phyloP scores from a whole-genome alignment of 2,329 filamentous ascomycete species.

The Clonostachys rosea region DNA sequence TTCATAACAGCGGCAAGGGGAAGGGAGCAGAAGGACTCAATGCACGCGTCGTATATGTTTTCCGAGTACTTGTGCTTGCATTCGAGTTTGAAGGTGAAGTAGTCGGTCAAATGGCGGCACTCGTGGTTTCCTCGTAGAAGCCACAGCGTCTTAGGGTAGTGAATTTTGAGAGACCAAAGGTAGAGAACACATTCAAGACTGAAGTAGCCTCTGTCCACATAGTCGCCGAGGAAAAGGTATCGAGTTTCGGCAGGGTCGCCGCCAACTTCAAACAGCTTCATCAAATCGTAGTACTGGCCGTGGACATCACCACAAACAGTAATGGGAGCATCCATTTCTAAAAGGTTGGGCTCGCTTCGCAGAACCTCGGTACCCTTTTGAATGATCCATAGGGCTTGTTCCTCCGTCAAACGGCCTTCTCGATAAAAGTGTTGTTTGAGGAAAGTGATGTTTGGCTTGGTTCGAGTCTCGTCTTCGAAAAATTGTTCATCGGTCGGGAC shows the following conservation, averaged over 20 bases:
- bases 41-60: slow-evolving; percentile 92
- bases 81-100: slow-evolving; percentile 99
- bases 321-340: slow-evolving; percentile 99
- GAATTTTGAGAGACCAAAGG: slow-evolving; percentile 97
- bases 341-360: slow-evolving; percentile 84
- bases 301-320: slow-evolving; percentile 98
- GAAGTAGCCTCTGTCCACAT: slow-evolving; percentile 97
- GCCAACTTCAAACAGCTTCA: slow-evolving; percentile 99
- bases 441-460: slow-evolving; percentile 89
- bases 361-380: slow-evolving; percentile 82
- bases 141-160: slow-evolving; percentile 97
- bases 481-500: slow-evolving; percentile 93
- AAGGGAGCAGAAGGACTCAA: slow-evolving; percentile 94
- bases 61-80: slow-evolving; percentile 99
- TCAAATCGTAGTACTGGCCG: slow-evolving; percentile 97
- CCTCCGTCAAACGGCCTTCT: slow-evolving; percentile 93
- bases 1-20: slow-evolving; percentile 98
- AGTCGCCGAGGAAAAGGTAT: slow-evolving; percentile 96
- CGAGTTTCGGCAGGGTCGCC: slow-evolving; percentile 94
- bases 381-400: slow-evolving; percentile 96
- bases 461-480: slow-evolving; percentile 78
- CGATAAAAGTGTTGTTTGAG: slow-evolving; percentile 98
- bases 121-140: slow-evolving; percentile 96
- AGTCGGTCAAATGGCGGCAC: slow-evolving; percentile 97
- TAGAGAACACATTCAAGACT: slow-evolving; percentile 99